These are phyloP conservation scores for Crithidia bombi DNA, from an alignment of 208 protist species.

Conservation along the genomic window DNA sequence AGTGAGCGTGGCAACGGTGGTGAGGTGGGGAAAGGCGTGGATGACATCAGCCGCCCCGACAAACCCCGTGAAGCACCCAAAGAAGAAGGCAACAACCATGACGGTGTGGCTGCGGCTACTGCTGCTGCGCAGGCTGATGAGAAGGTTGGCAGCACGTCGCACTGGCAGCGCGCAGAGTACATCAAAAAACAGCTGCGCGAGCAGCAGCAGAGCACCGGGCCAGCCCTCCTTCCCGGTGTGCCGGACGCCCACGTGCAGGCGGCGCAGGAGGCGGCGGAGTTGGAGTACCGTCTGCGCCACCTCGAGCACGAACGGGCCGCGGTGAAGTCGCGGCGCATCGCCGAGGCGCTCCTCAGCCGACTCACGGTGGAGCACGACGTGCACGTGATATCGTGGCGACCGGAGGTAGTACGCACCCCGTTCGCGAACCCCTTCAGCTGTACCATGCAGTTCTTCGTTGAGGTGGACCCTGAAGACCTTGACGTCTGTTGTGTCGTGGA, in stretches of 20 bases:
- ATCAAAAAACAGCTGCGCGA: slow-evolving; percentile 54
- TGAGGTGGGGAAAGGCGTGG: not conserved
- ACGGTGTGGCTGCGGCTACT: not conserved
- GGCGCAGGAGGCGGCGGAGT: slow-evolving; percentile 46
- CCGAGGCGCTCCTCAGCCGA: slow-evolving; percentile 67
- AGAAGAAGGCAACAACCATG: not conserved
- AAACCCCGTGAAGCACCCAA: not conserved
- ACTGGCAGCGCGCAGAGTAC: slow-evolving; percentile 72
- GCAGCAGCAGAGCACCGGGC: slow-evolving; percentile 23
- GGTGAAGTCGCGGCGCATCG: slow-evolving; percentile 76
- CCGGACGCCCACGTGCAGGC: slow-evolving; percentile 53
- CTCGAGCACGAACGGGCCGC: slow-evolving; percentile 79
- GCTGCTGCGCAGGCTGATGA: not conserved
- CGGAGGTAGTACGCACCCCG: slow-evolving; percentile 58
- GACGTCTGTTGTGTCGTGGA: slow-evolving; percentile 50
- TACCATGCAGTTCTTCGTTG: slow-evolving; percentile 75
- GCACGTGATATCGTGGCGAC: slow-evolving; percentile 58
- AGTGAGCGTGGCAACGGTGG: not conserved
- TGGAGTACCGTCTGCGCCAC: slow-evolving; percentile 80
- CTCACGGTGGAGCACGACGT: slow-evolving; percentile 73
- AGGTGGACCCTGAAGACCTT: slow-evolving; percentile 40
- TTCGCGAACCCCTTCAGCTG: slow-evolving; percentile 74
- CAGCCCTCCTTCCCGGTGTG: slow-evolving; percentile 49
- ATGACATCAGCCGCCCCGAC: not conserved
- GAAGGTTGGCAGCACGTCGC: slow-evolving; percentile 22